Percentiles rank a stretch among this genome's conserved stretches.
phyloP scores from a whole-genome alignment of 768 basidiomycete species.

The Tricholomella constricta region DNA sequence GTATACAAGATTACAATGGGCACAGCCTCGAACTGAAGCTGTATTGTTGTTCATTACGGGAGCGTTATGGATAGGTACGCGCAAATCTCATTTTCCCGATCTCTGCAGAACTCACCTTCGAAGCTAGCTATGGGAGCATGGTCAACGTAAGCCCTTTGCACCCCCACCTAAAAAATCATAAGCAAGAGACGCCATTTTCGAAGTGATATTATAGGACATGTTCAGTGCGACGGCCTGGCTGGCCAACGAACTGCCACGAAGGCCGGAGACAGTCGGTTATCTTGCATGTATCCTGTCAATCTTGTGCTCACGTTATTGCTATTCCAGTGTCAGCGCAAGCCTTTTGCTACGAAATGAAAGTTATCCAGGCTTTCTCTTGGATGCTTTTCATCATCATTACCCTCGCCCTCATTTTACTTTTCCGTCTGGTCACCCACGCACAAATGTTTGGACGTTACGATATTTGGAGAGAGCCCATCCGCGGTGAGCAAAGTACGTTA shows the following conservation, averaged over 20 bases:
- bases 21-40: conserved; percentile 66
- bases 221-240: conserved; percentile 58
- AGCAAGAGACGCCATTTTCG: not conserved
- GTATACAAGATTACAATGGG: conserved; percentile 61
- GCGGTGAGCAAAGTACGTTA: conserved; percentile 31
- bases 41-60: conserved; percentile 54
- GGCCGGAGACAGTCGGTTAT: conserved; percentile 52
- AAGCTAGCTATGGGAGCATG: conserved; percentile 78
- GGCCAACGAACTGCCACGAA: conserved; percentile 49
- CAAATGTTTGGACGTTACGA: conserved; percentile 52
- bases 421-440: conserved; percentile 57
- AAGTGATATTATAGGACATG: conserved; percentile 69
- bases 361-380: conserved; percentile 80
- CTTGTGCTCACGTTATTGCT: conserved; percentile 5
- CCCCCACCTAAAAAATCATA: not conserved
- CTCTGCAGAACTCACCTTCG: conserved; percentile 9
- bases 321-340: conserved; percentile 51
- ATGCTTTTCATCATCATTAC: conserved; percentile 53
- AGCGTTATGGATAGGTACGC: conserved; percentile 71
- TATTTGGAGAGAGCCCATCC: conserved; percentile 63
- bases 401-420: conserved; percentile 54
- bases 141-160: conserved; percentile 53
- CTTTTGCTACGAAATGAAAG: conserved; percentile 82
- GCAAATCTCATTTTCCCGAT: not conserved
- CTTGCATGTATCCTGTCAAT: not conserved